Evolutionary conservation across 192 early-diverging fungal genomes (phyloP).

Genomic region (Mycoemilia scoparia): DNA sequence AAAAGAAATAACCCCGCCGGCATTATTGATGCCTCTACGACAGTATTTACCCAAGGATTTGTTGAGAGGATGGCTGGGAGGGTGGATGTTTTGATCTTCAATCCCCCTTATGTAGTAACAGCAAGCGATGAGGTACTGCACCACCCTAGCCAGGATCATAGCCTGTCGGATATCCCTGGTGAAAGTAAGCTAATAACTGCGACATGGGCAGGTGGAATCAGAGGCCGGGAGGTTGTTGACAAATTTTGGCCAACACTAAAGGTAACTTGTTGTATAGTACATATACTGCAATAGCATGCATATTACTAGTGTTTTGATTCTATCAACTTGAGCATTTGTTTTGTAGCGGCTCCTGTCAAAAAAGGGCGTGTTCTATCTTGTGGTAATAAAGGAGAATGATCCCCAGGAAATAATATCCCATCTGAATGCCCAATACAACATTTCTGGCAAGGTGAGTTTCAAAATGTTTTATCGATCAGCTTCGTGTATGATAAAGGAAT

Average conservation of each 20-base stretch:
- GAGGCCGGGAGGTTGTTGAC: slow-evolving; percentile 79
- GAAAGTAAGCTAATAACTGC: slow-evolving; percentile 40
- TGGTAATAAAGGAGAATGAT: slow-evolving; percentile 71
- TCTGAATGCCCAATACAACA: too few species aligned
- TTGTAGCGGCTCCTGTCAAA: slow-evolving; percentile 39
- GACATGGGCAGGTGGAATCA: slow-evolving; percentile 85
- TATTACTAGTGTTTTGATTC: too few species aligned
- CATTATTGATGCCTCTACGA: slow-evolving; percentile 40
- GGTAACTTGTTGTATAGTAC: slow-evolving; percentile 13
- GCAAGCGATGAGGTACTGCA: slow-evolving; percentile 57
- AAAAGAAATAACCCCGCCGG: slow-evolving; percentile 21
- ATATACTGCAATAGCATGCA: not conserved
- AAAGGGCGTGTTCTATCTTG: slow-evolving; percentile 65
- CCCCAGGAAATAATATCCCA: slow-evolving; percentile 69
- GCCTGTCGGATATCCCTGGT: too few species aligned
- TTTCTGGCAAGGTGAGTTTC: too few species aligned
- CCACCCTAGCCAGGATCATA: too few species aligned
- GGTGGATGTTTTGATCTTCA: slow-evolving; percentile 76
- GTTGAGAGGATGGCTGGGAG: slow-evolving; percentile 28
- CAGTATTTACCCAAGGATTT: slow-evolving; percentile 38
- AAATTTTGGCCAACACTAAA: slow-evolving; percentile 47
- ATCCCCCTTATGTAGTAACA: slow-evolving; percentile 92
- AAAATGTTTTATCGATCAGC: too few species aligned
- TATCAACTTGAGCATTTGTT: not conserved
- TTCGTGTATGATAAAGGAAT: too few species aligned